Evolutionary conservation across 495 filamentous ascomycete species (phyloP), one percentile per base, ranked within the genome.

Genomic region (Hypoxylon rickii): DNA sequence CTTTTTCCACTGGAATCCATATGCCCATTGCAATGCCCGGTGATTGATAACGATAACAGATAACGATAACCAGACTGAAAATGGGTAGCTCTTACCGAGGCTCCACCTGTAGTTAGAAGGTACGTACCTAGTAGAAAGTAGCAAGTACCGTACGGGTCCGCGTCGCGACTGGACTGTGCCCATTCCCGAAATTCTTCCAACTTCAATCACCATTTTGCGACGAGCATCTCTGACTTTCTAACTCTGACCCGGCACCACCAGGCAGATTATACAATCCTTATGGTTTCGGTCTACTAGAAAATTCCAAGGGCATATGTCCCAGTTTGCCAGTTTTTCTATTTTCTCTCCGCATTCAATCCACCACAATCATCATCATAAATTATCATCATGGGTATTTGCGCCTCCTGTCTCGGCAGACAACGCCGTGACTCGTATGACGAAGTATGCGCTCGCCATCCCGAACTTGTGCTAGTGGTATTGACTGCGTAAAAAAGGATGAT

Each of bases 311-410:
- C 65, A 55, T n/a, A 20, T 38, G 58, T 66, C 63, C 63, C 58
- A 31, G 26, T 55, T 36, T 51, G 37, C 47, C 16, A 32, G 55
- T 58, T 41, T 26, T 45, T 40, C 32, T 18, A 37, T 46, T 56
- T 41, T 22, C 18, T 39, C 36, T 15, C 51, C 12, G 37, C 32
- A 41, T 19, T 43, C 19, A 36, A 38, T 48, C 34, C 42, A 33
- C 6, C 37, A 31, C 39, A 31, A 26, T 29, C 24, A 29, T 29
- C 24, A 4, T 10, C 10, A 29, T 29, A n/a, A n/a, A 32, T 38
- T 11, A 40, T 50, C 56, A 61, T 56, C 54, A 78, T 78, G 76
- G 76, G 76, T 11, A 69, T 73, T 61, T 78, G 76, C 63, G 66
- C 70, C 22, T 77, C 76, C 5, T 78, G 76, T 55, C 62, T 78